These are phyloP conservation scores for Neocucurbitaria cava DNA, from an alignment of 2,329 filamentous ascomycete species.

Conservation along the genomic window DNA sequence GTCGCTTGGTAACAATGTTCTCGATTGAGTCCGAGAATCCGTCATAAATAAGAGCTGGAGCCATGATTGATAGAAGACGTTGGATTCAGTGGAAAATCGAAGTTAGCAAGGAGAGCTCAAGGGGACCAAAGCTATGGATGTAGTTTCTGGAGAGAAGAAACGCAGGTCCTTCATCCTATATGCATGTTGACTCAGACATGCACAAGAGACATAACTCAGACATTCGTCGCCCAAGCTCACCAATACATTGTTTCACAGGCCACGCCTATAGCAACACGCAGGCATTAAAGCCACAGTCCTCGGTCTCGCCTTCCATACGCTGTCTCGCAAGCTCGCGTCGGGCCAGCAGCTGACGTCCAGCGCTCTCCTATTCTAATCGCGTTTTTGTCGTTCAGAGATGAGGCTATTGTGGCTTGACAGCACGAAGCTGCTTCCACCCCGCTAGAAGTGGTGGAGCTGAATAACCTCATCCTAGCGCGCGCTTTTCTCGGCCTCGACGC, in stretches of 20 bases:
- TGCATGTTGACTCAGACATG: neutral
- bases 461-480: constrained; percentile 7
- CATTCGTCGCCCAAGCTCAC: neutral
- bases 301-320: neutral
- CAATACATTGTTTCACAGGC: neutral
- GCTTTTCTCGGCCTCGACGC: constrained; percentile 6
- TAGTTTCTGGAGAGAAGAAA: neutral
- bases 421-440: neutral
- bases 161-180: neutral
- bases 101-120: neutral
- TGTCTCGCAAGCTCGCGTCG: neutral
- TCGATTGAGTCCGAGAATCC: neutral
- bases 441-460: constrained; percentile 9
- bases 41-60: constrained; percentile 2
- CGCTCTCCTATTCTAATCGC: neutral
- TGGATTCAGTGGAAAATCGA: neutral
- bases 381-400: neutral
- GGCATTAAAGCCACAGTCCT: neutral
- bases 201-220: neutral
- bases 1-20: neutral
- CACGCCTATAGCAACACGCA: neutral
- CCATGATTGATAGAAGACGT: constrained; percentile 1
- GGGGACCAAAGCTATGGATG: neutral
- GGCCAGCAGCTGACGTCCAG: neutral
- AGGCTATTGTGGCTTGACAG: neutral